These are phyloP conservation scores for Starmerella kuoi DNA, from an alignment of 805 yeast species.

Conservation along the genomic window DNA sequence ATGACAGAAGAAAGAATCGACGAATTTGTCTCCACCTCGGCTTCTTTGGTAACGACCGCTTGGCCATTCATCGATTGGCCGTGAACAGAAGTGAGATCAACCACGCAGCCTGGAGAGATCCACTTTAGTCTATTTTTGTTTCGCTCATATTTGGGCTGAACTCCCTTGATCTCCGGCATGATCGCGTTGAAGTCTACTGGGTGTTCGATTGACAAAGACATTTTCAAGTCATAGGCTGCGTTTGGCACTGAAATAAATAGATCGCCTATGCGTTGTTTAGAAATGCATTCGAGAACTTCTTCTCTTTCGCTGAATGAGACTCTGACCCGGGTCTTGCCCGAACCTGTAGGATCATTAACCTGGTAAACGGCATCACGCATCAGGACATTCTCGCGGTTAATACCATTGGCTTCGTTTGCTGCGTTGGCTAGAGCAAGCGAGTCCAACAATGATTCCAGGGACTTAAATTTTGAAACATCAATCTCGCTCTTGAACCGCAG, in stretches of 20 bases:
- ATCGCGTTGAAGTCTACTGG: conserved; percentile 40
- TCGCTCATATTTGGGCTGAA: conserved; percentile 35
- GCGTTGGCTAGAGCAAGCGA: conserved; percentile 11
- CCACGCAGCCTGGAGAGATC: conserved; percentile 43
- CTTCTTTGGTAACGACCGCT: conserved; percentile 29
- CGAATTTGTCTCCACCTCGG: conserved; percentile 43
- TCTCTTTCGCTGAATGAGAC: conserved; percentile 25
- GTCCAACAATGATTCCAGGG: conserved; percentile 20
- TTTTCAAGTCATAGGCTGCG: conserved; percentile 60
- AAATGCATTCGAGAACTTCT: conserved; percentile 45
- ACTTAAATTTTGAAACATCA: conserved; percentile 20
- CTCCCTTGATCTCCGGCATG: conserved; percentile 28
- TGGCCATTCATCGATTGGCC: conserved; percentile 9
- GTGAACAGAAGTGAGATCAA: conserved; percentile 28
- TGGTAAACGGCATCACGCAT: conserved; percentile 17
- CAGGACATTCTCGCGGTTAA: conserved; percentile 10
- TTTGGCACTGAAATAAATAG: conserved; percentile 63
- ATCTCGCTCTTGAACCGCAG: conserved; percentile 26
- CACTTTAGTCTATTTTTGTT: conserved; percentile 63
- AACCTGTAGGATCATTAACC: conserved; percentile 4
- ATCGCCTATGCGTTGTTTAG: conserved; percentile 63
- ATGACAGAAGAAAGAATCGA: conserved; percentile 33
- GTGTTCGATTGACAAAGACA: conserved; percentile 64
- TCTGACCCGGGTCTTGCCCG: conserved; percentile 17
- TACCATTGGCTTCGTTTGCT: conserved; percentile 7